Conservation (phyloP, 2,329 filamentous ascomycete species). For the Neofusicoccum laricinum region DNA sequence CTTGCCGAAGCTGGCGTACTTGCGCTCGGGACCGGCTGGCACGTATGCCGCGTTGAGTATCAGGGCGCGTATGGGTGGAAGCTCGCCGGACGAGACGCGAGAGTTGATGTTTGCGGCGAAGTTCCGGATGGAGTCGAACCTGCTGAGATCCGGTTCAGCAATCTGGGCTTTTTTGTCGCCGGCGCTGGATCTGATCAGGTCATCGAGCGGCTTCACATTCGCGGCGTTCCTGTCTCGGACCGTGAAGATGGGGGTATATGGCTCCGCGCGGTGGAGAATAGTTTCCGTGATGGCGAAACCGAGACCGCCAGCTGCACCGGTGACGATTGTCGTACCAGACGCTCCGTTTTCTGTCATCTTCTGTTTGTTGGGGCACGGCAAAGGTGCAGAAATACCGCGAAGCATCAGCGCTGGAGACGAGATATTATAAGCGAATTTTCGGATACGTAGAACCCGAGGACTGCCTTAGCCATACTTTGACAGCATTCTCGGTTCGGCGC, state of each 20-base stretch:
- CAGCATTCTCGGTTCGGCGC: too few species aligned
- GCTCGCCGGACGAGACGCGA: conserved; percentile 25
- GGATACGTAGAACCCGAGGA: too few species aligned
- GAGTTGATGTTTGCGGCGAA: conserved; percentile 21
- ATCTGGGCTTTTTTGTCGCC: background rate
- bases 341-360: background rate
- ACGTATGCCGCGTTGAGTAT: conserved; percentile 33
- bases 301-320: conserved; percentile 16
- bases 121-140: conserved; percentile 18
- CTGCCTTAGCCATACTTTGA: too few species aligned
- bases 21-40: background rate
- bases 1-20: conserved; percentile 8
- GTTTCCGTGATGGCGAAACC: conserved; percentile 10
- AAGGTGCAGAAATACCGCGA: too few species aligned
- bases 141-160: conserved; percentile 19
- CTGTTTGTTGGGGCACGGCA: too few species aligned
- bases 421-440: too few species aligned
- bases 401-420: too few species aligned
- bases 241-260: background rate
- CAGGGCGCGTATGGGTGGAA: conserved; percentile 41
- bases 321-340: conserved; percentile 11
- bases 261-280: background rate
- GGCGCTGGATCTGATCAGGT: background rate
- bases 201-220: background rate
- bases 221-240: background rate